A percentile compares a stretch with the other conserved stretches of the same genome.
phyloP scores from a whole-genome alignment of 2,329 filamentous ascomycete genomes.

The Fusarium coicis region DNA sequence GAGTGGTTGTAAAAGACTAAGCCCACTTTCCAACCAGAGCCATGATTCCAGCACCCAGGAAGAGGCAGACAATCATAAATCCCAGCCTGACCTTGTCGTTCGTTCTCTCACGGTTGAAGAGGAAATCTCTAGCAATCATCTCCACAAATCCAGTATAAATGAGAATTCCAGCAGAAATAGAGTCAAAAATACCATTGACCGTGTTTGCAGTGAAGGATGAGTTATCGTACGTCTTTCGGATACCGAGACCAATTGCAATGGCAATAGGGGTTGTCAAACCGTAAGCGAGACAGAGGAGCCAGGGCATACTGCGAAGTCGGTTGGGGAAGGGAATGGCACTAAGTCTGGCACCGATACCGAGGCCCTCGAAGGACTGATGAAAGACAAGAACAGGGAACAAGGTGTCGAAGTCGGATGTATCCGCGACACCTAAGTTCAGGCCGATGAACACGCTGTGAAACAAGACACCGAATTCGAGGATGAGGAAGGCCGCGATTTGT shows the following conservation, averaged over 20 bases:
- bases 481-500: not conserved
- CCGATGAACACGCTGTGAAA: not conserved
- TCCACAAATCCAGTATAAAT: not conserved
- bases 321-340: not conserved
- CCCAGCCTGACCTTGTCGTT: not conserved
- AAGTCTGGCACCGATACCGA: not conserved
- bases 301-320: not conserved
- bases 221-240: not conserved
- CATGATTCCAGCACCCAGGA: not conserved
- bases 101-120: not conserved
- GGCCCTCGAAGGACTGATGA: not conserved
- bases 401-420: not conserved
- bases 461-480: not conserved
- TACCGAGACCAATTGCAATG: not conserved
- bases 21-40: not conserved
- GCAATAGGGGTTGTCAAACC: not conserved
- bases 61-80: not conserved
- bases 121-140: not conserved
- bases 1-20: accelerated
- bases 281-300: not conserved
- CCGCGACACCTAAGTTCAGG: not conserved
- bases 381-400: not conserved
- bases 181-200: not conserved
- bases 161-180: not conserved
- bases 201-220: not conserved